Percentiles rank a stretch among this genome's conserved stretches.
phyloP scores from a whole-genome alignment of 192 early-diverging fungal genomes.

The Backusella psychrophila region DNA sequence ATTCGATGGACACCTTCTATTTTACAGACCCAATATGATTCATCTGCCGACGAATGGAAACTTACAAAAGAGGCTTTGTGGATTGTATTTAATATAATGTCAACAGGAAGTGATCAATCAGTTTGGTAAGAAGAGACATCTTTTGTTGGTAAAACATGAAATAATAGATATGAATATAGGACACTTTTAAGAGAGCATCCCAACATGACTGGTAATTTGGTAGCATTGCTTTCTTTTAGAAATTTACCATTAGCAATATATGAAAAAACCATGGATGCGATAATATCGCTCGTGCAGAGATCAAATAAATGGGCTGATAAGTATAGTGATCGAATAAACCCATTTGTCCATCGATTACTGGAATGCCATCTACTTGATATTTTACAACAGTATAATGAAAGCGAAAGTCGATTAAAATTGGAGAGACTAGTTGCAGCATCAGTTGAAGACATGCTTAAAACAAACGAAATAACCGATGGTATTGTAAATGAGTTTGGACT shows the following conservation, averaged over 20 bases:
- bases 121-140: conserved; percentile 19
- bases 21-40: background rate
- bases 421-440: background rate
- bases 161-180: background rate
- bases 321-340: background rate
- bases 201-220: conserved; percentile 3
- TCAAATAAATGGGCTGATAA: conserved; percentile 15
- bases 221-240: conserved; percentile 8
- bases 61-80: conserved; percentile 30
- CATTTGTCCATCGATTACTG: background rate
- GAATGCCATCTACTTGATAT: background rate
- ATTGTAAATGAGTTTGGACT: conserved; percentile 19
- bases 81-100: conserved; percentile 31
- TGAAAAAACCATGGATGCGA: conserved; percentile 24
- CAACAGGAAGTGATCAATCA: conserved; percentile 14
- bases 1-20: conserved; percentile 8
- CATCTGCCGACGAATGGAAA: conserved; percentile 32
- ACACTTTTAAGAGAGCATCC: conserved; percentile 18
- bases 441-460: background rate
- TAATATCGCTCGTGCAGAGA: conserved; percentile 29
- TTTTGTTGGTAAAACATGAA: background rate
- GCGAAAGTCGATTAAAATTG: background rate
- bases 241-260: background rate
- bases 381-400: background rate
- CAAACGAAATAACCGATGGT: background rate